These are phyloP conservation scores for Cystofilobasidium ferigula DNA, from an alignment of 768 basidiomycete genomes.

Conservation along the genomic window DNA sequence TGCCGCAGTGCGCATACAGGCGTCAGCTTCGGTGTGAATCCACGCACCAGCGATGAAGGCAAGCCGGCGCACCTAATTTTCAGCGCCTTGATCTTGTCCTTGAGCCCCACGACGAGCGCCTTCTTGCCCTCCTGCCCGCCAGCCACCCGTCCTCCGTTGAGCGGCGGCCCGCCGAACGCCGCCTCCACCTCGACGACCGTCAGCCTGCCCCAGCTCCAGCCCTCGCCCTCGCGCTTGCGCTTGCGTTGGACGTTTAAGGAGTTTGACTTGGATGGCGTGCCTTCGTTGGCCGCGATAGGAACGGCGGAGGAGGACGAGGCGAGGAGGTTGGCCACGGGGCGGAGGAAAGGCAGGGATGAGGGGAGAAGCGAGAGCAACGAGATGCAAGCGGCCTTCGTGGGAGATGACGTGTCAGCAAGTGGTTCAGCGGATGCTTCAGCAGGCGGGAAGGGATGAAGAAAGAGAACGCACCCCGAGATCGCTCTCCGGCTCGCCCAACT, in stretches of 20 bases:
- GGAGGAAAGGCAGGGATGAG: conserved; percentile 16
- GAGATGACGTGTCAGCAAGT: neutral
- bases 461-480: conserved; percentile 8
- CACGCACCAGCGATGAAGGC: neutral
- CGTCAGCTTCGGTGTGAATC: neutral
- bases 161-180: neutral
- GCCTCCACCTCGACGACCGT: neutral
- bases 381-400: conserved; percentile 6
- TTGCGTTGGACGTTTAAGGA: neutral
- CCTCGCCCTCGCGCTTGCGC: conserved; percentile 17
- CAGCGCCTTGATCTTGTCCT: neutral
- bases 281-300: neutral
- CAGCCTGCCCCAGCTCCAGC: conserved; percentile 10
- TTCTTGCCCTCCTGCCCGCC: neutral
- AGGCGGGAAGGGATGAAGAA: neutral
- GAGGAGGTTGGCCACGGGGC: conserved; percentile 13
- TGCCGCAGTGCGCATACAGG: neutral
- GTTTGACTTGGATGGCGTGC: neutral
- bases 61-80: neutral
- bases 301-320: neutral
- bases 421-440: neutral
- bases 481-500: neutral
- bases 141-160: neutral
- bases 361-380: conserved; percentile 11
- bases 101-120: neutral